Evolutionary conservation across 345 rosid species (phyloP).

Genomic region (Diplotaxis tenuifolia): DNA sequence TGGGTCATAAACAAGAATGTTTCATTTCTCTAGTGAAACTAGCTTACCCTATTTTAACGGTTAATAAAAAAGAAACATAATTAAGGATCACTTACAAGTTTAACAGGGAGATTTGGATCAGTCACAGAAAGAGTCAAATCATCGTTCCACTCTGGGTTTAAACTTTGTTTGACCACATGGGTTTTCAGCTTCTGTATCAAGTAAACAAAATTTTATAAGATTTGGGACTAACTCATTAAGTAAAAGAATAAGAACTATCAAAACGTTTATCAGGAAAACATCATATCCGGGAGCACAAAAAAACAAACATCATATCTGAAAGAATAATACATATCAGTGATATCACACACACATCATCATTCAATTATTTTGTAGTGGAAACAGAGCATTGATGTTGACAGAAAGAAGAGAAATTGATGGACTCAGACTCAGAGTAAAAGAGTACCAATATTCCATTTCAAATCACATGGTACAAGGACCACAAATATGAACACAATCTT

Average conservation of each 20-base stretch:
- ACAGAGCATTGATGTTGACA: background rate
- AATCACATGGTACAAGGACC: background rate
- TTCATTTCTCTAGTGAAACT: background rate
- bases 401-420: background rate
- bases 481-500: background rate
- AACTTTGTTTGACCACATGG: slow-evolving; percentile 53
- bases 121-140: slow-evolving; percentile 66
- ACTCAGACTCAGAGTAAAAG: background rate
- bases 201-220: background rate
- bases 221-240: background rate
- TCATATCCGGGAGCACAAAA: too few species aligned
- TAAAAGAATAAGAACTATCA: background rate
- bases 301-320: background rate
- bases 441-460: background rate
- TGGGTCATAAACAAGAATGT: slow-evolving; percentile 22
- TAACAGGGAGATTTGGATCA: slow-evolving; percentile 61
- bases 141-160: slow-evolving; percentile 87
- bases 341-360: background rate
- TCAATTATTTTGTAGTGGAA: background rate
- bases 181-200: slow-evolving; percentile 71
- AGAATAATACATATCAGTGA: too few species aligned
- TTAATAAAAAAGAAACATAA: background rate
- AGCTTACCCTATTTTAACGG: background rate
- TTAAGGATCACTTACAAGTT: slow-evolving; percentile 41
- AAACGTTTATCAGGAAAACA: background rate